Base-by-base conservation (phyloP, 805 yeast genomes). In the Candida chilensis region DNA sequence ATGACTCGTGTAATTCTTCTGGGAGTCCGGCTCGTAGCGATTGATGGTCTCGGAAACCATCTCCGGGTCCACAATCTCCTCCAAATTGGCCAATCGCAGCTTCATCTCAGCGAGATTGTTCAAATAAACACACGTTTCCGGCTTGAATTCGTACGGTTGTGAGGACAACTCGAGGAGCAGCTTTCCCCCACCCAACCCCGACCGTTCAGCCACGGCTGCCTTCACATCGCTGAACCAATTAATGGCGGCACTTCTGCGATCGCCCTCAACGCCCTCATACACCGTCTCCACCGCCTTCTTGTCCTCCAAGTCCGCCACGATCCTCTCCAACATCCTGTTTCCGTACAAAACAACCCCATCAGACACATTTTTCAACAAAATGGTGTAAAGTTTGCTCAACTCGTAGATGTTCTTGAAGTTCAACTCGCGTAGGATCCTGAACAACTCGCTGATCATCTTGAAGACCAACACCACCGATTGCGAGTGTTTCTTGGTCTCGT, bases 51-150 rank as follows among this genome's bases (percentile, higher is more conserved):
- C 41, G 5, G 79, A 71, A 11, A 75, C 57, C 18, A 45, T 34
- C 34, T 80, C 87, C 0, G 87, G 75, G 32, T 78, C 73, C 10
- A 82, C 39, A 16, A 60, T 45, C 2, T 62, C 68, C 42, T 79
- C 88, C 13, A 82, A 44, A 20, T 60, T 65, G 27, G 67, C 55
- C 7, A 74, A 40, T 32, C 71, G 70, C 2, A 54, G 43, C 41
- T 65, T 47, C 62, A 73, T 62, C 8, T 70, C 66, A 2, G 71
- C 62, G 7, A 86, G 45, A 42, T 86, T 75, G 50, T 82, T 83
- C 36, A 85, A 57, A n/a, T 80, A 75, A n/a, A 81, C 72, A 52
- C 94, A 84, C 0, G 87, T 76, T 31, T 67, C 63, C 5, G 64
- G 57, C 34, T 65, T 60, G 54, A 80, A 80, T 27, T 70, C 66